Evolutionary conservation across 495 filamentous ascomycete species (phyloP).

Genomic region (Astrothelium subdiscretum): DNA sequence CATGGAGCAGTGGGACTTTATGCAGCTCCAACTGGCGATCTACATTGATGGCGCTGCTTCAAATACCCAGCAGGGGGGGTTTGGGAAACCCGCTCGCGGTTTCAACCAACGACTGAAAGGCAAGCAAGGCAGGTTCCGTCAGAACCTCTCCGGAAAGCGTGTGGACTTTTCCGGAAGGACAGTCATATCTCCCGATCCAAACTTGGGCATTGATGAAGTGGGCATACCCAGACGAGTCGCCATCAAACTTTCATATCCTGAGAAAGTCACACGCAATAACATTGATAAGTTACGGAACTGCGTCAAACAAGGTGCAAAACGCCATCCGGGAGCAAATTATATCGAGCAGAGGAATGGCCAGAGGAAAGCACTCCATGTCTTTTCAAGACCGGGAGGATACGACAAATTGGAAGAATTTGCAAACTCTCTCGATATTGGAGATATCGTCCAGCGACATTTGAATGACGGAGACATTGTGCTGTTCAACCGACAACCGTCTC

Average conservation of each 20-base stretch:
- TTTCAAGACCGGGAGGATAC: slow-evolving; percentile 34
- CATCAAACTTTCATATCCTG: slow-evolving; percentile 89
- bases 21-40: slow-evolving; percentile 88
- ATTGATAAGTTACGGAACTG: slow-evolving; percentile 64
- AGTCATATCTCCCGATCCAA: slow-evolving; percentile 95
- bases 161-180: slow-evolving; percentile 97
- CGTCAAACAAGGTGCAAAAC: slow-evolving; percentile 57
- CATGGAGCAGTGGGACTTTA: slow-evolving; percentile 97
- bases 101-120: slow-evolving; percentile 93
- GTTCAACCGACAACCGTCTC: slow-evolving; percentile 94
- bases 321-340: slow-evolving; percentile 79
- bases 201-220: slow-evolving; percentile 85
- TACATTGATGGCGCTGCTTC: slow-evolving; percentile 98
- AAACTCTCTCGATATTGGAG: slow-evolving; percentile 62
- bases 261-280: slow-evolving; percentile 71
- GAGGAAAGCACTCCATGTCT: slow-evolving; percentile 50
- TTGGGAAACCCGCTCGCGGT: slow-evolving; percentile 73
- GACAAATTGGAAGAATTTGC: slow-evolving; percentile 56
- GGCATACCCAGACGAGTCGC: slow-evolving; percentile 83
- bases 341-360: slow-evolving; percentile 55
- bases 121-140: slow-evolving; percentile 93
- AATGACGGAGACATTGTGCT: slow-evolving; percentile 94
- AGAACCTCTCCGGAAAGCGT: slow-evolving; percentile 94
- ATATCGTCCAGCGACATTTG: slow-evolving; percentile 86
- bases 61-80: slow-evolving; percentile 55